A percentile compares a stretch with the other conserved stretches of the same genome.
Conservation (phyloP, 2,329 filamentous ascomycete genomes). For the Ophiostoma sp. region DNA sequence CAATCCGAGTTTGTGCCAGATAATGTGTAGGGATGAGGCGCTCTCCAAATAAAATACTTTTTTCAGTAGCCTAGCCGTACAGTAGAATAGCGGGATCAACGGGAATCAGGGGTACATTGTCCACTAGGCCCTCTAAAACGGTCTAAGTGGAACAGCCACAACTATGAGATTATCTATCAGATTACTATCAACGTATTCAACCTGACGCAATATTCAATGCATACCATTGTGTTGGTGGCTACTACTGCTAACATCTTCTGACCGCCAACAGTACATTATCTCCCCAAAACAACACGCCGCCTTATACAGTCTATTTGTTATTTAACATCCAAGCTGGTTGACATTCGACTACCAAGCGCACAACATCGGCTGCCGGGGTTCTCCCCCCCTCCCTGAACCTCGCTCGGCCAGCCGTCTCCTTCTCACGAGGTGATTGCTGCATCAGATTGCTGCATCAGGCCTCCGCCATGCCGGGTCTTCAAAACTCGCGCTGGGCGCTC, state of each 20-base stretch:
- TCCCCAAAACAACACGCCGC: not conserved
- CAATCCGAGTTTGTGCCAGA: no score
- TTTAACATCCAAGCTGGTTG: not conserved
- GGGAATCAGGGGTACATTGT: not conserved
- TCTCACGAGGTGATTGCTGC: not conserved
- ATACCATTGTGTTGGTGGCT: not conserved
- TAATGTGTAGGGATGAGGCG: no score
- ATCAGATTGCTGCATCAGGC: not conserved
- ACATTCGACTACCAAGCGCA: not conserved
- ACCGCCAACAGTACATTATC: not conserved
- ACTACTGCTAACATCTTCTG: not conserved
- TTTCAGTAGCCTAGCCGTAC: no score
- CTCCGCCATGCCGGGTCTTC: constrained; percentile 25
- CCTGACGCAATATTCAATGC: not conserved
- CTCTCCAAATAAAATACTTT: no score
- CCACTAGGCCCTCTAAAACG: not conserved
- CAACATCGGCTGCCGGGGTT: not conserved
- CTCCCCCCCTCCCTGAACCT: not conserved
- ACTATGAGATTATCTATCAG: not conserved
- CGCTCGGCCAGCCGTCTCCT: not conserved
- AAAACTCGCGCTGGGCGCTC: constrained; percentile 27
- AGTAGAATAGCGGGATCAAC: not conserved
- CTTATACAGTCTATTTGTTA: not conserved
- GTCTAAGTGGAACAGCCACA: not conserved
- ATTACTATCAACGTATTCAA: not conserved